These are phyloP conservation scores for Ganoderma sinense DNA, from an alignment of 1,284 basidiomycete species.

Conservation along the genomic window DNA sequence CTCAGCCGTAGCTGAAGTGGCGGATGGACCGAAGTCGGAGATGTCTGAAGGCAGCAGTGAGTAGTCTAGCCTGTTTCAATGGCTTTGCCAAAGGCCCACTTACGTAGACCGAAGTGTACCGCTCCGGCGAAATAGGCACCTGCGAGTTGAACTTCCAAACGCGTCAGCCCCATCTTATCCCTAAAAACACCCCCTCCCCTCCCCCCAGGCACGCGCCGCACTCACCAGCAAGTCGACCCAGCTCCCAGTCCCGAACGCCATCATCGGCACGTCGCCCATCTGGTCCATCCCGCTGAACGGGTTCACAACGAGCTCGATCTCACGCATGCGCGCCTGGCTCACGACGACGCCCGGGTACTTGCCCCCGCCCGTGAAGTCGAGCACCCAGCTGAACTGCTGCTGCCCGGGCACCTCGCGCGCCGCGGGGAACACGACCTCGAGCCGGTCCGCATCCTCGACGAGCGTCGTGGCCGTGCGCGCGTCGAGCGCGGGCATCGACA, in stretches of 20 bases:
- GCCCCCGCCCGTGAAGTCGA: constrained; percentile 73
- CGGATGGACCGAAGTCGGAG: constrained; percentile 69
- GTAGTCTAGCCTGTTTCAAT: not conserved
- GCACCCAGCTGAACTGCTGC: constrained; percentile 61
- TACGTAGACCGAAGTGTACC: constrained; percentile 55
- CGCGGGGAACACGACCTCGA: constrained; percentile 58
- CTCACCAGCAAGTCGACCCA: constrained; percentile 56
- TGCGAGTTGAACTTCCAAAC: constrained; percentile 52
- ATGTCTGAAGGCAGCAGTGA: constrained; percentile 42
- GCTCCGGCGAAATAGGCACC: constrained; percentile 53
- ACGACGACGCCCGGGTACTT: constrained; percentile 65
- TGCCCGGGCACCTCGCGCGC: constrained; percentile 38
- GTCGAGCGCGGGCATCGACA: constrained; percentile 36
- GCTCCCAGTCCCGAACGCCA: constrained; percentile 61
- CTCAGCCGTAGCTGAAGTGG: constrained; percentile 71
- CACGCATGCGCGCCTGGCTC: constrained; percentile 74
- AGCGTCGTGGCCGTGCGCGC: constrained; percentile 46
- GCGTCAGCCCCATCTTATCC: not conserved
- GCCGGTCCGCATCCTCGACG: constrained; percentile 48
- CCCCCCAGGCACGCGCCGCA: not conserved
- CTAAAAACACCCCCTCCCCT: not conserved
- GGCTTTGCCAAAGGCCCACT: constrained; percentile 27
- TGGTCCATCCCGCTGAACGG: constrained; percentile 57
- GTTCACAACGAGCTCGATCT: constrained; percentile 68
- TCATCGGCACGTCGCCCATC: constrained; percentile 51